Evolutionary conservation across 1,284 basidiomycete genomes (phyloP).

Genomic region (Caloboletus inedulis): DNA sequence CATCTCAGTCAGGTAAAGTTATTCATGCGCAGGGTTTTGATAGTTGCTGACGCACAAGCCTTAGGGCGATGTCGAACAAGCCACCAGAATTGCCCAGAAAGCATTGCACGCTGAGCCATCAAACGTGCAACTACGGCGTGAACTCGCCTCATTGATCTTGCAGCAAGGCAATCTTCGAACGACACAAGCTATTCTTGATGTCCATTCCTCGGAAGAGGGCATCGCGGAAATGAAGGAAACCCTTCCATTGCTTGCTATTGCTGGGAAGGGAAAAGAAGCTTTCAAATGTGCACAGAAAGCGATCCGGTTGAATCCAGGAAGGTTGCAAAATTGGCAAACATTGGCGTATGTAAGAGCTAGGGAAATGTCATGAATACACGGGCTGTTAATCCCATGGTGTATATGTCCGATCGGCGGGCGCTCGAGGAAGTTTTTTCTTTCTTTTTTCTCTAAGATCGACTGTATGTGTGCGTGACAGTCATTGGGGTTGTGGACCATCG

Average conservation of each 20-base stretch:
- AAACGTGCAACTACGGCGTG: slow-evolving; percentile 43
- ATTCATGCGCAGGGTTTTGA: neutral
- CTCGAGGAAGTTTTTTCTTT: neutral
- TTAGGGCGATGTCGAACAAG: slow-evolving; percentile 50
- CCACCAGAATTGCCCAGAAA: slow-evolving; percentile 53
- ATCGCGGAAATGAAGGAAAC: slow-evolving; percentile 36
- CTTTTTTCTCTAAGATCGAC: neutral
- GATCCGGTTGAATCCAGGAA: slow-evolving; percentile 66
- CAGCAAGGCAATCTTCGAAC: slow-evolving; percentile 43
- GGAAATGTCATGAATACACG: slow-evolving; percentile 22
- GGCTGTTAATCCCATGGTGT: neutral
- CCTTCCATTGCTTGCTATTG: slow-evolving; percentile 44
- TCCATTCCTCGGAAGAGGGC: slow-evolving; percentile 29
- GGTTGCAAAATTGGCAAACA: slow-evolving; percentile 54
- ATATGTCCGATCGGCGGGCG: neutral
- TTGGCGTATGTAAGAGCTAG: slow-evolving; percentile 51
- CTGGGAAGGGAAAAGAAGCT: slow-evolving; percentile 36
- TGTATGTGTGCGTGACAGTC: neutral
- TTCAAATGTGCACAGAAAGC: slow-evolving; percentile 57
- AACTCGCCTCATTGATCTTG: slow-evolving; percentile 53
- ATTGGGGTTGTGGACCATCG: neutral
- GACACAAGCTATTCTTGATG: slow-evolving; percentile 40
- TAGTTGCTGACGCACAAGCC: slow-evolving; percentile 2
- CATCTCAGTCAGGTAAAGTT: slow-evolving; percentile 59
- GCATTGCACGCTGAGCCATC: slow-evolving; percentile 57